A percentile compares a stretch with the other conserved stretches of the same genome.
Evolutionary conservation across 2,329 filamentous ascomycete genomes (phyloP).

Genomic region (Orbilia oligospora): DNA sequence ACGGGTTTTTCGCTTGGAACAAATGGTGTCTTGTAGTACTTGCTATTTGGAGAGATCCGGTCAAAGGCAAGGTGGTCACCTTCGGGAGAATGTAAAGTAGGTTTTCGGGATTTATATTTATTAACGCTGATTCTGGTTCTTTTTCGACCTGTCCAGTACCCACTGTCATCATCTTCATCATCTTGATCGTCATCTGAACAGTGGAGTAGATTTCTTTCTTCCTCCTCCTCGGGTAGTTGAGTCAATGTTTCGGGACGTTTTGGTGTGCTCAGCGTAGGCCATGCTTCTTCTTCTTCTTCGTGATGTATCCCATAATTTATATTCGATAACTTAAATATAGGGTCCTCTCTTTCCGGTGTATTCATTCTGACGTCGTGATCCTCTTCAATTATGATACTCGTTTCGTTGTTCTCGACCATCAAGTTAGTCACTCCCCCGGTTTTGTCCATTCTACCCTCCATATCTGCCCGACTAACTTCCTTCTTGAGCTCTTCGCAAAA

Average conservation of each 20-base stretch:
- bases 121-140: constrained; percentile 23
- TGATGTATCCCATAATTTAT: not conserved
- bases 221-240: not conserved
- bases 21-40: constrained; percentile 35
- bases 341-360: no score
- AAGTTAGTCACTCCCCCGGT: no score
- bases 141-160: constrained; percentile 34
- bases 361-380: not conserved
- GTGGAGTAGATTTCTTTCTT: not conserved
- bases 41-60: constrained; percentile 49
- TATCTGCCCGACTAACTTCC: not conserved
- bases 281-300: no score
- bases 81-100: not conserved
- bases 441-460: not conserved
- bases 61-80: constrained; percentile 41
- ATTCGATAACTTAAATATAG: no score
- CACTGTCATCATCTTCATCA: constrained; percentile 43
- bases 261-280: not conserved
- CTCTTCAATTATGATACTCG: not conserved
- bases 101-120: constrained; percentile 35
- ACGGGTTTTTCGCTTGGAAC: constrained; percentile 15
- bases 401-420: not conserved
- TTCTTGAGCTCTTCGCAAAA: constrained; percentile 24
- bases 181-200: not conserved
- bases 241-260: constrained; percentile 11